phyloP scores from a whole-genome alignment of 2,329 filamentous ascomycete species.

The Aspergillus pseudoviridinutans region DNA sequence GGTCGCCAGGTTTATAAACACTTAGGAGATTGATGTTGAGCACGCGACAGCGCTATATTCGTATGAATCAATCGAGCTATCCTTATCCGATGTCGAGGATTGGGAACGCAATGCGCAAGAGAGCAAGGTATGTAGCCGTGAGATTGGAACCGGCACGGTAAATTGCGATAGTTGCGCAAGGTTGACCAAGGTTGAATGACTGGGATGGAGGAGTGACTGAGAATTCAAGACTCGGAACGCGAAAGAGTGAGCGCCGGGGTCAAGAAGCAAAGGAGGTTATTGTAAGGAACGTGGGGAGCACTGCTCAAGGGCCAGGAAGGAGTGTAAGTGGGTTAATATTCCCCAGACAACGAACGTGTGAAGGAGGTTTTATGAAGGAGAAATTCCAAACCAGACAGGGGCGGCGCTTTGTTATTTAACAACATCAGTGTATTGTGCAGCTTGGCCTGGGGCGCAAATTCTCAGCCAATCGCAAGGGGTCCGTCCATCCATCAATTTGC shows the following conservation, averaged over 20 bases:
- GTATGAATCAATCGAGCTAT: background rate
- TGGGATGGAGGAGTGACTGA: background rate
- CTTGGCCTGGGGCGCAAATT: background rate
- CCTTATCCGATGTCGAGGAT: background rate
- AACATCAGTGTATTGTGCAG: conserved; percentile 1
- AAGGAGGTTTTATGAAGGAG: conserved; percentile 2
- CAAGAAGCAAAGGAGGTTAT: conserved; percentile 4
- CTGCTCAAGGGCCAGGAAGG: conserved; percentile 19
- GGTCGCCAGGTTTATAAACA: background rate
- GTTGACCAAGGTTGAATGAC: conserved; percentile 2
- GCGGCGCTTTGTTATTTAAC: background rate
- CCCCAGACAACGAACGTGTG: conserved; percentile 4
- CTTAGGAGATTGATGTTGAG: background rate
- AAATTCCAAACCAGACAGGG: conserved; percentile 5
- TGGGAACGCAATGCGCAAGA: background rate
- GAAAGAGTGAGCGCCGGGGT: conserved; percentile 25
- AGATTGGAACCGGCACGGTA: background rate
- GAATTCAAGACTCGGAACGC: conserved; percentile 10
- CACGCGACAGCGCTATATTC: background rate
- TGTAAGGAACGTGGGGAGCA: conserved; percentile 28
- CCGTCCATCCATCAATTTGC: background rate
- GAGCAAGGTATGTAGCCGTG: background rate
- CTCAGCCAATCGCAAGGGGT: conserved; percentile 16
- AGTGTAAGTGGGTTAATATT: conserved; percentile 15
- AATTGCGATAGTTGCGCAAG: background rate